A percentile compares a stretch with the other conserved stretches of the same genome.
Conservation (phyloP, 306 rosid species). For the Malus sylvestris region DNA sequence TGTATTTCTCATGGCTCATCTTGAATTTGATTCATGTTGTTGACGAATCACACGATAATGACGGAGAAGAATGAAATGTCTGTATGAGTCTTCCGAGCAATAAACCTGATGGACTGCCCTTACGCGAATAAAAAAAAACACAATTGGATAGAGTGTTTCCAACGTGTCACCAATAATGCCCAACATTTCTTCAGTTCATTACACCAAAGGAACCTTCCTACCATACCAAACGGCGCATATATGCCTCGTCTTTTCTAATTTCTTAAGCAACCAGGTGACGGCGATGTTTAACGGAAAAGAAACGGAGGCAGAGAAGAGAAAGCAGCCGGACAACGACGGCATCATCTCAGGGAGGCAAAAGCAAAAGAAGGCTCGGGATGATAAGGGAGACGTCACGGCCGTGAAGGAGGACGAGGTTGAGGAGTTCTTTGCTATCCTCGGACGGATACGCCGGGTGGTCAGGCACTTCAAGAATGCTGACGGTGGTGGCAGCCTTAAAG, state of each 20-base stretch:
- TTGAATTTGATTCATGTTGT: accelerated
- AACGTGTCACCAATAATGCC: too few species aligned
- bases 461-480: constrained; percentile 19
- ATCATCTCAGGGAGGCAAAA: neutral
- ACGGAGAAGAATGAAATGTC: accelerated
- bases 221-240: neutral
- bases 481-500: neutral
- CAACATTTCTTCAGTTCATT: neutral
- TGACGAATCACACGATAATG: accelerated
- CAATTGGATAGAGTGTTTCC: neutral
- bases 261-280: neutral
- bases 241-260: neutral
- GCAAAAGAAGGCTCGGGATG: constrained; percentile 22
- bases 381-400: neutral
- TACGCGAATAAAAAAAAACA: too few species aligned
- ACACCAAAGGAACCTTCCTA: neutral
- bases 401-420: constrained; percentile 40
- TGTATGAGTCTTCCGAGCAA: accelerated
- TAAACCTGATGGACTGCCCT: too few species aligned
- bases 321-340: neutral
- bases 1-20: accelerated
- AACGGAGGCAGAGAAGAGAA: constrained; percentile 17
- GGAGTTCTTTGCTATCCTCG: constrained; percentile 38
- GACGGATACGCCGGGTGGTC: constrained; percentile 22
- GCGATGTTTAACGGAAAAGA: neutral